A percentile compares a stretch with the other conserved stretches of the same genome.
phyloP scores from a whole-genome alignment of 768 basidiomycete genomes.

The Pisolithus marmoratus region DNA sequence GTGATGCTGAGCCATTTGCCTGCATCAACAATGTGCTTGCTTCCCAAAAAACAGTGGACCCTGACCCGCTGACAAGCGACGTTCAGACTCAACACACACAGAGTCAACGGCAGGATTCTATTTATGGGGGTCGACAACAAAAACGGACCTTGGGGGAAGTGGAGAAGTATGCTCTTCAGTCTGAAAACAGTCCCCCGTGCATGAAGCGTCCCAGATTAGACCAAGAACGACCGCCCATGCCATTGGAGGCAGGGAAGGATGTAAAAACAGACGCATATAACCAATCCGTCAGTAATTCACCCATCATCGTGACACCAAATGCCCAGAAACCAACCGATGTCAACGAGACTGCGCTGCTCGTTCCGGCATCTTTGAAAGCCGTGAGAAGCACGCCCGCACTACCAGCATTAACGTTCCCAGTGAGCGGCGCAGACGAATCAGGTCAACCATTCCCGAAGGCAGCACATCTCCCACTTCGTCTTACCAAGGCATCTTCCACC shows the following conservation, averaged over 20 bases:
- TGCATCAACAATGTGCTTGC: constrained; percentile 12
- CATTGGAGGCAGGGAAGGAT: neutral
- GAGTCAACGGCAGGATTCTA: neutral
- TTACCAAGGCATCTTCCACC: neutral
- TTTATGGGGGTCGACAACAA: neutral
- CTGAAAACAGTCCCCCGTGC: constrained; percentile 4
- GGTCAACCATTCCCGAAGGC: constrained; percentile 2
- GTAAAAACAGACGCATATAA: neutral
- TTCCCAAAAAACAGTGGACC: neutral
- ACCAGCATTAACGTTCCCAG: constrained; percentile 16
- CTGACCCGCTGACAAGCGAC: no score
- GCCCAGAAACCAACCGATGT: neutral
- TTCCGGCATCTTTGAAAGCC: neutral
- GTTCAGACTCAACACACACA: neutral
- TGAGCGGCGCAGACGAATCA: neutral
- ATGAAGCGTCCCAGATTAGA: constrained; percentile 15
- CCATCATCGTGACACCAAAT: neutral
- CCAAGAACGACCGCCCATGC: neutral
- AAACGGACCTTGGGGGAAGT: neutral
- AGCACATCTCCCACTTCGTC: neutral
- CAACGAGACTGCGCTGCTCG: no score
- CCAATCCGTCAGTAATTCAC: neutral
- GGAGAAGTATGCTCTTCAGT: neutral
- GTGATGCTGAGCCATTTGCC: constrained; percentile 8
- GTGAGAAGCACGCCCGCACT: neutral